These are phyloP conservation scores for Usnea hakonensis DNA, from an alignment of 495 filamentous ascomycete genomes.

Conservation along the genomic window DNA sequence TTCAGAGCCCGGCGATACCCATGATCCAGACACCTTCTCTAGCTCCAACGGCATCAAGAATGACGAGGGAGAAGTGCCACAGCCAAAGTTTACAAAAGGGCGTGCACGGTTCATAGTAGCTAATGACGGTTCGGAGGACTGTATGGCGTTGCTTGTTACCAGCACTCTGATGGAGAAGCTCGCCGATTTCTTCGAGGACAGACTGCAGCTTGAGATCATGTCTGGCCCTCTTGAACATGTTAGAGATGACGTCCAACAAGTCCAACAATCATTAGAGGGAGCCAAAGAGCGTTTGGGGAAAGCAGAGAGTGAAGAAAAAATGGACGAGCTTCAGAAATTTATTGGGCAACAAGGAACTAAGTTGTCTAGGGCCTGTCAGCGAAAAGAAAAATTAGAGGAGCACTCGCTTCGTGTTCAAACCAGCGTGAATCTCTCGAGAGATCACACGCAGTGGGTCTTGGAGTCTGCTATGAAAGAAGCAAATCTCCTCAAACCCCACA, in stretches of 20 bases:
- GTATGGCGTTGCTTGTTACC: slow-evolving; percentile 6
- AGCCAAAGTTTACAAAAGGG: background rate
- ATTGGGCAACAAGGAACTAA: background rate
- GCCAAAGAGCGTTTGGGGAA: background rate
- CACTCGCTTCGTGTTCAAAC: too few species aligned
- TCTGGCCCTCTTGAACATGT: too few species aligned
- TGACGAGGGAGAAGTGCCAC: too few species aligned
- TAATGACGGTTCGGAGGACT: background rate
- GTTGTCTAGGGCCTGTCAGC: too few species aligned
- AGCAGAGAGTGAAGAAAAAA: background rate
- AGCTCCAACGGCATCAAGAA: too few species aligned
- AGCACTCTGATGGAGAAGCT: background rate
- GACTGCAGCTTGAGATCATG: too few species aligned
- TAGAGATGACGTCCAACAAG: too few species aligned
- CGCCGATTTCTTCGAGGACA: background rate
- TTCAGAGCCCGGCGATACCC: too few species aligned
- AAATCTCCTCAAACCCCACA: background rate
- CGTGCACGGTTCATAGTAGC: background rate
- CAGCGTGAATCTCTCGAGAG: background rate
- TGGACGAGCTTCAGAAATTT: background rate
- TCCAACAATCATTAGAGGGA: too few species aligned
- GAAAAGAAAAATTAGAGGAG: too few species aligned
- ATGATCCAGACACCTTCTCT: too few species aligned
- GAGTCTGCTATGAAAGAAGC: background rate
- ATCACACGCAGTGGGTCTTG: background rate